phyloP scores from a whole-genome alignment of 2,329 filamentous ascomycete genomes.

The Scedosporium boydii region DNA sequence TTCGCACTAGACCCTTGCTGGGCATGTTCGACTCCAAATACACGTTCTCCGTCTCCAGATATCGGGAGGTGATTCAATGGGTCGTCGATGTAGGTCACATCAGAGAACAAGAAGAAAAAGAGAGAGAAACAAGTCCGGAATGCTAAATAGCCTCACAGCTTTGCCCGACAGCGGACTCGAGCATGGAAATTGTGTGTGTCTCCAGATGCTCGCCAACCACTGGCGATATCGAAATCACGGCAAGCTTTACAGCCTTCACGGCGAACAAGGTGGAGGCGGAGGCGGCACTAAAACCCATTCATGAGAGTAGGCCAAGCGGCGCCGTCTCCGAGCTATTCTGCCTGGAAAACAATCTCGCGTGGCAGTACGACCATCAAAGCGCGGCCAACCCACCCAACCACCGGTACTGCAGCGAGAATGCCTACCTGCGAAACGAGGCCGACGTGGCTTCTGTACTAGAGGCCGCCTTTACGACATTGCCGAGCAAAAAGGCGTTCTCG shows the following conservation, averaged over 20 bases:
- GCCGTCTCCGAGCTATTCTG: constrained; percentile 26
- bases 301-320: constrained; percentile 24
- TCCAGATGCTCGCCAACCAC: neutral
- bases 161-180: constrained; percentile 22
- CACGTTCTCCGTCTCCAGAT: constrained; percentile 34
- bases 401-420: constrained; percentile 41
- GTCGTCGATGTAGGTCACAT: constrained; percentile 25
- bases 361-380: constrained; percentile 32
- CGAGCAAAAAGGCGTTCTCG: constrained; percentile 31
- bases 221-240: constrained; percentile 11
- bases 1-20: constrained; percentile 25
- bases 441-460: constrained; percentile 35
- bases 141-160: constrained; percentile 9
- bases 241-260: neutral
- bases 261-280: constrained; percentile 13
- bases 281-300: neutral
- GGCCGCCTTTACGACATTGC: constrained; percentile 36
- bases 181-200: constrained; percentile 28
- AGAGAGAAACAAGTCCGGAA: neutral
- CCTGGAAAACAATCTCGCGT: constrained; percentile 26
- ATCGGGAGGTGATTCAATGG: constrained; percentile 36
- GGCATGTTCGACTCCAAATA: constrained; percentile 28
- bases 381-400: constrained; percentile 36
- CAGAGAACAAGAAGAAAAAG: neutral
- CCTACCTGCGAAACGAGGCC: constrained; percentile 35